Conservation (phyloP, 2,329 filamentous ascomycete species). For the Parafenestella ontariensis region DNA sequence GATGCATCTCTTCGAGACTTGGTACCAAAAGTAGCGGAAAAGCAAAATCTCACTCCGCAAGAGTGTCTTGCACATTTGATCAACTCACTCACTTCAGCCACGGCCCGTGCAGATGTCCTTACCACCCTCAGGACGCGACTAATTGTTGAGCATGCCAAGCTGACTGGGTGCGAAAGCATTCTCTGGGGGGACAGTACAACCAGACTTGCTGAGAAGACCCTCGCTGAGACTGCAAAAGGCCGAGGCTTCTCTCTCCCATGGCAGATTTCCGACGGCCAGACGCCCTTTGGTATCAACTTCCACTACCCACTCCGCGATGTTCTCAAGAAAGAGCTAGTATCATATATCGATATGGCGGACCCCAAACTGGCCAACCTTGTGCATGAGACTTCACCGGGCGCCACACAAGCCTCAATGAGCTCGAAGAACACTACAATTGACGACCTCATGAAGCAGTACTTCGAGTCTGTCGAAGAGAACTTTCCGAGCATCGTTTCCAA, state of each 20-base stretch:
- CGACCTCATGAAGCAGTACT: slow-evolving; percentile 87
- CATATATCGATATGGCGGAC: slow-evolving; percentile 65
- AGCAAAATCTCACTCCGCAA: slow-evolving; percentile 7
- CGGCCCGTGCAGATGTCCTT: slow-evolving; percentile 76
- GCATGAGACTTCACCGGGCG: slow-evolving; percentile 36
- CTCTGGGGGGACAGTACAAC: slow-evolving; percentile 89
- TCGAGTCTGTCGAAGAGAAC: slow-evolving; percentile 80
- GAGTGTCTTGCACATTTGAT: slow-evolving; percentile 61
- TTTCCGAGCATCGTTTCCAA: slow-evolving; percentile 95
- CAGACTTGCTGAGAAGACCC: slow-evolving; percentile 81
- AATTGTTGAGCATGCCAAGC: slow-evolving; percentile 62
- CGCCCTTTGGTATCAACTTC: slow-evolving; percentile 65
- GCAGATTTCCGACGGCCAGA: slow-evolving; percentile 77
- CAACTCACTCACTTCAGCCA: slow-evolving; percentile 71
- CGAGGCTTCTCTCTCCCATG: slow-evolving; percentile 83
- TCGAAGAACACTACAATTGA: slow-evolving; percentile 87
- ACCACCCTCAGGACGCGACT: slow-evolving; percentile 75
- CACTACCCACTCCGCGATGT: slow-evolving; percentile 87
- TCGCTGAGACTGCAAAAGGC: slow-evolving; percentile 90
- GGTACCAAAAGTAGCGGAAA: slow-evolving; percentile 9
- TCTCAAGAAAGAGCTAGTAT: slow-evolving; percentile 78
- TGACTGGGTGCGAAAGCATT: slow-evolving; percentile 70
- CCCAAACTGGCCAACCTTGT: slow-evolving; percentile 57
- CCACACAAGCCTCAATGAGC: slow-evolving; percentile 57
- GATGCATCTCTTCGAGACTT: slow-evolving; percentile 32